Evolutionary conservation across 2,329 filamentous ascomycete species (phyloP).

Genomic region (Fusarium sp.): DNA sequence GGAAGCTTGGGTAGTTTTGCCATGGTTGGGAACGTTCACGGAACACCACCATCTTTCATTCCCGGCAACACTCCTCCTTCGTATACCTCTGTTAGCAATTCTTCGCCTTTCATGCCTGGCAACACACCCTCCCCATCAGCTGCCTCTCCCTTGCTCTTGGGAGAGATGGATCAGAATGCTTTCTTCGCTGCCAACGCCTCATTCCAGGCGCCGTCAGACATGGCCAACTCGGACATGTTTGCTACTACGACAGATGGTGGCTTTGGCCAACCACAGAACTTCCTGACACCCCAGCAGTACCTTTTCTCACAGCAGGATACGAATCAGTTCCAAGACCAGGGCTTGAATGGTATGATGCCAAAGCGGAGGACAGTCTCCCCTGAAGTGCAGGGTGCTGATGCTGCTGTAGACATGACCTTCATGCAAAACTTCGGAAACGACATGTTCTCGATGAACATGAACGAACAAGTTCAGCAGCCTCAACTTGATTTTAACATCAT

Average conservation of each 20-base stretch:
- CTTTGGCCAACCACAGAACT: conserved; percentile 51
- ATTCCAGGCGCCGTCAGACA: conserved; percentile 45
- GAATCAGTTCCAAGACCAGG: conserved; percentile 43
- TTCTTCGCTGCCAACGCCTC: conserved; percentile 54
- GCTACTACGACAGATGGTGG: conserved; percentile 50
- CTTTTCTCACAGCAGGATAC: conserved; percentile 54
- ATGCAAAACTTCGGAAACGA: conserved; percentile 53
- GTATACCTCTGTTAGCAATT: conserved; percentile 21
- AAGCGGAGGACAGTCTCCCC: conserved; percentile 16
- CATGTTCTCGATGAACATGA: conserved; percentile 45
- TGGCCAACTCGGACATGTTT: conserved; percentile 48
- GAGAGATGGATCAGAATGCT: conserved; percentile 55
- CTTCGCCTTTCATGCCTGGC: conserved; percentile 36
- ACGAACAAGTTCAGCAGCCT: conserved; percentile 49
- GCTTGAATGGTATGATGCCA: conserved; percentile 45
- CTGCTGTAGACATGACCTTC: conserved; percentile 49
- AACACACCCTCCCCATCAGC: conserved; percentile 50
- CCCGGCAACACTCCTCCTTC: conserved; percentile 41
- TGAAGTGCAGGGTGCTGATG: conserved; percentile 39
- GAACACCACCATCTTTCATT: conserved; percentile 35
- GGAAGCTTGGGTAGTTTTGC: conserved; percentile 65
- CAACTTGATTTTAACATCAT: conserved; percentile 55
- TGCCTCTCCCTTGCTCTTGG: conserved; percentile 59
- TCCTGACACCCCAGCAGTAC: conserved; percentile 57
- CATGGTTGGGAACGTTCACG: conserved; percentile 57